Conservation (phyloP, 2,329 filamentous ascomycete genomes). For the Arthrobotrys sinensis region DNA sequence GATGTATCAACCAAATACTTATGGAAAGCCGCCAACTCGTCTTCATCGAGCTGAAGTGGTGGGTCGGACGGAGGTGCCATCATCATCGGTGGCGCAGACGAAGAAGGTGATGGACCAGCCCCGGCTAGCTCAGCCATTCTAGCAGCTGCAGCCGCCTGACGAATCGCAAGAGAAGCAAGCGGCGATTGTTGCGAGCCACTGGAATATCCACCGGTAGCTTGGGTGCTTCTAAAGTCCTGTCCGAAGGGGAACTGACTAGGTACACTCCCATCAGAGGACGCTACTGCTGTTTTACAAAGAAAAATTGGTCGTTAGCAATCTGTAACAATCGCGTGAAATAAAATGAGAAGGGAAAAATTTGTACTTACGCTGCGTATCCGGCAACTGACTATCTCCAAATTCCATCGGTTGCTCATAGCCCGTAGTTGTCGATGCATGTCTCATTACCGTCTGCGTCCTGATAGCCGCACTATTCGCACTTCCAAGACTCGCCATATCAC, state of each 20-base stretch:
- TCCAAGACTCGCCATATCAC: conserved; percentile 29
- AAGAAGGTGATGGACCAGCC: conserved; percentile 55
- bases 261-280: conserved; percentile 61
- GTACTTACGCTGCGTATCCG: conserved; percentile 75
- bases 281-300: conserved; percentile 38
- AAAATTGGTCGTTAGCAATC: conserved; percentile 40
- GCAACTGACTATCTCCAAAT: conserved; percentile 73
- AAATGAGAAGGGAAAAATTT: conserved; percentile 63
- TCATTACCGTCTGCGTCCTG: conserved; percentile 37
- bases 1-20: conserved; percentile 77
- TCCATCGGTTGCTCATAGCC: conserved; percentile 52
- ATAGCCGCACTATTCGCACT: conserved; percentile 11
- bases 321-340: conserved; percentile 65
- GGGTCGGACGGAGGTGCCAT: conserved; percentile 60
- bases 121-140: conserved; percentile 53
- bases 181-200: conserved; percentile 63
- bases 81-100: conserved; percentile 66
- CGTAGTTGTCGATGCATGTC: conserved; percentile 54
- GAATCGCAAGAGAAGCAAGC: conserved; percentile 65
- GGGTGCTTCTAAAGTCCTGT: conserved; percentile 48
- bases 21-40: conserved; percentile 74
- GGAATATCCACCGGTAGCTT: conserved; percentile 43
- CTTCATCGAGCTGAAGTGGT: conserved; percentile 69
- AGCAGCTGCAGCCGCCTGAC: conserved; percentile 67
- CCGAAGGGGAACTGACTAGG: conserved; percentile 59